phyloP scores from a whole-genome alignment of 2,329 filamentous ascomycete species.

The Neonectria hederae region DNA sequence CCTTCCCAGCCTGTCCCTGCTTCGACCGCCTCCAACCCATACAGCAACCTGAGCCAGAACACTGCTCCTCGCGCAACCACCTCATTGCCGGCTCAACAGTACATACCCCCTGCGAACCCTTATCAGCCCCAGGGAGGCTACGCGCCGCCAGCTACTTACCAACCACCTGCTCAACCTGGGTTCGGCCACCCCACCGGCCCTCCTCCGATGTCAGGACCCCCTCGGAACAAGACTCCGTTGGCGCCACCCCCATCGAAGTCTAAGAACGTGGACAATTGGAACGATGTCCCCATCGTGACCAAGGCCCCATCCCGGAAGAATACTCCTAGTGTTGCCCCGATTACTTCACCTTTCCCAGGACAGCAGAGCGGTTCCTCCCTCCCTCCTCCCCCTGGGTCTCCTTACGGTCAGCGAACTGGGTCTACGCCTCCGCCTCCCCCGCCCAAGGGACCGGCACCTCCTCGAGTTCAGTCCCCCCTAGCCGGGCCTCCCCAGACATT shows the following conservation, averaged over 20 bases:
- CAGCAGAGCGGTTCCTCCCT: constrained; percentile 67
- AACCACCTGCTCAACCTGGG: constrained; percentile 56
- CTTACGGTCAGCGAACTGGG: constrained; percentile 69
- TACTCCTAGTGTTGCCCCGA: constrained; percentile 76
- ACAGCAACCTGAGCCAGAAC: constrained; percentile 55
- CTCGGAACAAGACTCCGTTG: constrained; percentile 73
- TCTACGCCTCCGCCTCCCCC: constrained; percentile 82
- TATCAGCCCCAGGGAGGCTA: constrained; percentile 45
- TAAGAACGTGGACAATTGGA: constrained; percentile 85
- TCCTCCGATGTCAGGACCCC: constrained; percentile 51
- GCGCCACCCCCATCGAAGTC: constrained; percentile 74
- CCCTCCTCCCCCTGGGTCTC: constrained; percentile 61
- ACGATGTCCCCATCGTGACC: constrained; percentile 88
- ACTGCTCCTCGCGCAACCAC: constrained; percentile 36
- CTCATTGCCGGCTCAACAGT: constrained; percentile 45
- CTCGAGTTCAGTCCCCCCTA: constrained; percentile 78
- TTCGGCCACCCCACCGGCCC: constrained; percentile 50
- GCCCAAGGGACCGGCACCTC: constrained; percentile 78
- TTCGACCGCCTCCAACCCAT: constrained; percentile 44
- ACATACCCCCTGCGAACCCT: constrained; percentile 50
- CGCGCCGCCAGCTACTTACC: constrained; percentile 55
- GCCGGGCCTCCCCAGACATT: constrained; percentile 62
- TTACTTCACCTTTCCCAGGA: constrained; percentile 79
- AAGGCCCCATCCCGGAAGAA: constrained; percentile 73
- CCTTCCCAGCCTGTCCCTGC: constrained; percentile 51